Base-by-base conservation (phyloP, 2,329 filamentous ascomycete species). In the Calonectria naviculata region DNA sequence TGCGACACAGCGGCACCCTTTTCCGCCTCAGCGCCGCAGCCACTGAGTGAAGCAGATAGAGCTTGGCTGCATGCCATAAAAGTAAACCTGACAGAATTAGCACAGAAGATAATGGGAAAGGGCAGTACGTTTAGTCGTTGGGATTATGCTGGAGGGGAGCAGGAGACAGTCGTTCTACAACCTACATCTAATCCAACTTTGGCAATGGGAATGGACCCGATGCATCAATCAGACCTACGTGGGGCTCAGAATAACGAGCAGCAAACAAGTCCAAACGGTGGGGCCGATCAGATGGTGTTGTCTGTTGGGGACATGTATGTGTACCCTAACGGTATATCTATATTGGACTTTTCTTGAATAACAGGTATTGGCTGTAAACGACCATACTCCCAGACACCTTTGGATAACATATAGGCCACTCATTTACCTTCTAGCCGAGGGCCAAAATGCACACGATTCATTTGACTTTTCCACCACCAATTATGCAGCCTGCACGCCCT, bases 341-440 rank as follows among this genome's bases (percentile, higher is more conserved):
- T 61, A 31, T 61, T 61, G 26, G 56, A 61, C 38, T 61, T 61
- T 44, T 61, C 56, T 42, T 61, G 24, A 61, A 61, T 38, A 58
- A 9, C 31, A 58, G 31, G 31, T 58, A 58, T 36, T 38, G 52
- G 52, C 52, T 58, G 34, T 58, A 58, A 58, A 58, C 52, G 31
- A 31, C 52, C 52, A 56, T 58, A 29, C 52, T 58, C 52, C 52
- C 52, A 58, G 31, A 58, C 52, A 58, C 52, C 52, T 26, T 58
- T 38, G 12, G 49, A 56, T 56, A 36, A 56, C 24, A 21, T 56
- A n/a, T 31, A 58, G 31, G 8, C 34, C 52, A 12, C 52, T 38
- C 52, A 12, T 38, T 38, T 26, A 31, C 52, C 34, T 36, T 58
- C 2, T 24, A 38, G 52, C 31, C 31, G 52, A 58, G 52, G 31